These are phyloP conservation scores for Chenopodium quinoa DNA, from an alignment of 148 eudicot genomes.

Conservation along the genomic window DNA sequence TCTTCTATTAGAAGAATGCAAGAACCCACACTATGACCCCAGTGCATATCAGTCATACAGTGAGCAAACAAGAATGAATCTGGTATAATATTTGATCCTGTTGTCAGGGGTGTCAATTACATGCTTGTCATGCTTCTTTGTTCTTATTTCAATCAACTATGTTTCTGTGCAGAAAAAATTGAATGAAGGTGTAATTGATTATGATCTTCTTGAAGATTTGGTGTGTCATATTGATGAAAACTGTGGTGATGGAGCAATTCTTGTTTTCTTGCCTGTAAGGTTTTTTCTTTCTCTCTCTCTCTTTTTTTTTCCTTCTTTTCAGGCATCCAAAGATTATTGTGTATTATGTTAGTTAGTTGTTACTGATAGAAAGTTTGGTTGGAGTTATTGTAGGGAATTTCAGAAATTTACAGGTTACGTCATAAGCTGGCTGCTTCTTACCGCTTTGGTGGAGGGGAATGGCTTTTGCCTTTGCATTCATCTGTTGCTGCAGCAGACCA, in stretches of 20 bases:
- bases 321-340: not conserved
- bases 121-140: conserved; percentile 6
- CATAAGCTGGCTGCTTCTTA: conserved; percentile 79
- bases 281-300: not conserved
- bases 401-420: conserved; percentile 68
- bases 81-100: conserved; percentile 48
- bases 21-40: conserved; percentile 63
- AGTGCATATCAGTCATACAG: conserved; percentile 64
- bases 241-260: conserved; percentile 80
- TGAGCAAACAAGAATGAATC: conserved; percentile 74
- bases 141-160: conserved; percentile 11
- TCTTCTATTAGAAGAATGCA: conserved; percentile 61
- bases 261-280: conserved; percentile 90
- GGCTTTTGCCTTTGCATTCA: conserved; percentile 94
- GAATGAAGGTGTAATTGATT: conserved; percentile 94
- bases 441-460: conserved; percentile 82
- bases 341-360: not conserved
- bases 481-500: conserved; percentile 87
- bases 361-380: not conserved
- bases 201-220: conserved; percentile 95
- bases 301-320: not conserved
- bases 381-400: conserved; percentile 61
- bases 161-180: conserved; percentile 59
- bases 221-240: conserved; percentile 85
- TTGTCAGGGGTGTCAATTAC: conserved; percentile 1